These are phyloP conservation scores for Ogataea nonfermentans DNA, from an alignment of 805 yeast genomes.

Conservation along the genomic window DNA sequence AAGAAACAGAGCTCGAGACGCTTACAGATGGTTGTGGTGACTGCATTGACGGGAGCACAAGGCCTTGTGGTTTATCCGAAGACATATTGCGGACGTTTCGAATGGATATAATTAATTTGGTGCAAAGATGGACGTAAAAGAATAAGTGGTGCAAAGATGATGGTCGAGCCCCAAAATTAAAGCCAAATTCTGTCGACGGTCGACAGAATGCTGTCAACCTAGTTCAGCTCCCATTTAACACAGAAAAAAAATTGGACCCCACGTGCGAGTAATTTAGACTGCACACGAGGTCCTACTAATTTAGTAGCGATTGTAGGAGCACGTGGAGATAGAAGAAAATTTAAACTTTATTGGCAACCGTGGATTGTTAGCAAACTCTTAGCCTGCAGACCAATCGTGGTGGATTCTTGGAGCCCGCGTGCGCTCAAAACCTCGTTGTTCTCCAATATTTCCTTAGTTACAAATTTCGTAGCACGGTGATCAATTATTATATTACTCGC, in stretches of 20 bases:
- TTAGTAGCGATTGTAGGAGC: conserved; percentile 7
- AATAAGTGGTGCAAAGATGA: conserved; percentile 6
- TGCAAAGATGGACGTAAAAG: conserved; percentile 10
- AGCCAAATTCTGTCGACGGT: not conserved
- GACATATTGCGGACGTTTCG: conserved; percentile 9
- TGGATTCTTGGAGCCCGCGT: not conserved
- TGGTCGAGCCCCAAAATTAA: not conserved
- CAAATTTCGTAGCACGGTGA: conserved; percentile 1
- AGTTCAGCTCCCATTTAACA: too few species aligned
- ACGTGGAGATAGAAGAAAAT: conserved; percentile 4
- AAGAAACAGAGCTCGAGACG: conserved; percentile 18
- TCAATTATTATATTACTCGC: conserved; percentile 2
- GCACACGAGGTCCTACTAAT: conserved; percentile 19
- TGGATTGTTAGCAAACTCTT: conserved; percentile 1
- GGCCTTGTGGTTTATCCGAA: conserved; percentile 14
- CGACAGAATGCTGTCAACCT: not conserved
- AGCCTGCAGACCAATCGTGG: not conserved
- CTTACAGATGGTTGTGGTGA: conserved; percentile 25
- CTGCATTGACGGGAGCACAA: conserved; percentile 23
- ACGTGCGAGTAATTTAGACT: conserved; percentile 11
- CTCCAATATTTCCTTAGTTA: not conserved
- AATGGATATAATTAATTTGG: conserved; percentile 7
- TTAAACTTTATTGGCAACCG: too few species aligned
- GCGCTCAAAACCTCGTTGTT: not conserved
- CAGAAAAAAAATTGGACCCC: conserved; percentile 5